Base-by-base conservation (phyloP, 2,329 filamentous ascomycete genomes). In the Akanthomyces uredinophilus region DNA sequence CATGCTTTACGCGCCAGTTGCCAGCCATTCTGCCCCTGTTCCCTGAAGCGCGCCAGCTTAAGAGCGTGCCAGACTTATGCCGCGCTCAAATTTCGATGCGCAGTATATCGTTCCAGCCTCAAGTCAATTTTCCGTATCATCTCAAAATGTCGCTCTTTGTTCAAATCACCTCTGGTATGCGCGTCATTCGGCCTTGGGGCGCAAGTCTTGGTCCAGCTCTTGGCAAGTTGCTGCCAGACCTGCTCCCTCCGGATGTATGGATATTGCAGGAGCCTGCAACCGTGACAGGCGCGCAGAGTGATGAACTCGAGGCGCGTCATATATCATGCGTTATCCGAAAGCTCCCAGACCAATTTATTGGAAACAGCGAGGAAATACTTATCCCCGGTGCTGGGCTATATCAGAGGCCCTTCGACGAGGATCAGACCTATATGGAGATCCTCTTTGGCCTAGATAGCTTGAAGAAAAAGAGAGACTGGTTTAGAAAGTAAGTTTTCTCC, bases 251-350 rank as follows among this genome's bases (percentile, higher is more conserved):
- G 6, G 49, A 51, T 51, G 18, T 51, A 27, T 51, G 49, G 49
- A 51, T 51, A 18, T 51, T 51, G n/a, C 24, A 51, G 32, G 49
- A 51, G 32, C 16, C 27, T 32, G 49, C 49, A 20, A 32, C 49
- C 27, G 13, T 51, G 24, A 51, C 49, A 51, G 49, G 49, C 49
- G 3, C 2, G 5, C 49, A 51, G 49, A 16, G 3, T 18, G 27
- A 51, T 18, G 10, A 4, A 7, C n/a, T n/a, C n/a, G 49, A 51
- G 3, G 49, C 49, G 5, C 24, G 49, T 5, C 4, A 51, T 20
- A 16, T 51, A 51, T 51, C 49, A 51, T 51, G 49, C 49, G 49
- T 51, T 20, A 35, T 51, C 49, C 49, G 49, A 51, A 51, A 51
- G 49, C 24, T 51, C 27, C 49, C 49, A 32, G 49, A 51, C 4